phyloP scores from a whole-genome alignment of 306 rosid species.

The Trichosanthes truncata region DNA sequence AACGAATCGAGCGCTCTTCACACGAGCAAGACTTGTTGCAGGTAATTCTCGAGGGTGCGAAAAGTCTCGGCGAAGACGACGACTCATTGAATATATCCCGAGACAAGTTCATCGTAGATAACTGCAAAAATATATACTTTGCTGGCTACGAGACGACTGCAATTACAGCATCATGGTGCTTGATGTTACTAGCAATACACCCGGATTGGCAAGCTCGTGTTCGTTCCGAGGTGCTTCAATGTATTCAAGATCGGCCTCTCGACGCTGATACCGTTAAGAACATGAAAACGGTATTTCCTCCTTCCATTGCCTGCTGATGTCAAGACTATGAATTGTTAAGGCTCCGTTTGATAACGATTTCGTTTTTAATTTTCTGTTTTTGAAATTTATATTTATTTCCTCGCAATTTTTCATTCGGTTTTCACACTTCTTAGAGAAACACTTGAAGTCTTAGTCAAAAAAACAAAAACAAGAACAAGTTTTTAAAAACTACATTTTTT shows the following conservation, averaged over 20 bases:
- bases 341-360: too few species aligned
- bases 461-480: too few species aligned
- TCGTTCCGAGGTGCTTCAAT: constrained; percentile 44
- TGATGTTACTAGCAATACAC: constrained; percentile 72
- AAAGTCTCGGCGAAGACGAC: constrained; percentile 10
- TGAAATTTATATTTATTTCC: too few species aligned
- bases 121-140: constrained; percentile 86
- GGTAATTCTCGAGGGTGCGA: constrained; percentile 49
- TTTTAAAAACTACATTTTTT: too few species aligned
- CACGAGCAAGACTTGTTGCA: constrained; percentile 43
- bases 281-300: constrained; percentile 44
- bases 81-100: not conserved
- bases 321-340: not conserved
- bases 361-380: too few species aligned
- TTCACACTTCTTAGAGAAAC: too few species aligned
- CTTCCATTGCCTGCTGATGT: not conserved
- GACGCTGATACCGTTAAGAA: constrained; percentile 44
- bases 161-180: constrained; percentile 65
- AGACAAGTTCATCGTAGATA: constrained; percentile 66
- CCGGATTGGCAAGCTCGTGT: constrained; percentile 73
- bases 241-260: constrained; percentile 36
- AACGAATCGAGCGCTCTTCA: constrained; percentile 17
- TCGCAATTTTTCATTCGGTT: too few species aligned
- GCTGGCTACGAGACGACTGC: constrained; percentile 91
- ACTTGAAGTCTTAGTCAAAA: too few species aligned